A percentile compares a stretch with the other conserved stretches of the same genome.
These are phyloP conservation scores for Botrytis galanthina DNA, from an alignment of 2,329 filamentous ascomycete species.

Conservation along the genomic window DNA sequence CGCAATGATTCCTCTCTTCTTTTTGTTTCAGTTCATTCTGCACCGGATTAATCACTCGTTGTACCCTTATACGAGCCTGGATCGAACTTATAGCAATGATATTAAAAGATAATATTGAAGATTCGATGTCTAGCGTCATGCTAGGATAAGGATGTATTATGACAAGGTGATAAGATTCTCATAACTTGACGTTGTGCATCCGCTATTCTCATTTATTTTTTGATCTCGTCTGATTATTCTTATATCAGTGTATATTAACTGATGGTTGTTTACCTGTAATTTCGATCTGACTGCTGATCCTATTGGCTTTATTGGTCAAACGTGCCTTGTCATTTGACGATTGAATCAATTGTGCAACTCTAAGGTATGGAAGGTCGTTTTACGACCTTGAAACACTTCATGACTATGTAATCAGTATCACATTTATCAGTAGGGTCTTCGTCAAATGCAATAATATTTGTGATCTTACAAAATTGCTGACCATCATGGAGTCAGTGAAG, in stretches of 20 bases:
- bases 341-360: neutral
- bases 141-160: neutral
- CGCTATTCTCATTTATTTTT: neutral
- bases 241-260: neutral
- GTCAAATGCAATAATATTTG: neutral
- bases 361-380: neutral
- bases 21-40: neutral
- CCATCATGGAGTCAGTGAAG: neutral
- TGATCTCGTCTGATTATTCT: no score
- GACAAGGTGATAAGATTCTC: neutral
- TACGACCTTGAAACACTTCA: neutral
- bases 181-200: neutral
- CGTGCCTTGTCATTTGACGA: neutral
- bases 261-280: neutral
- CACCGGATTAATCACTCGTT: neutral
- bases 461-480: neutral
- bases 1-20: neutral
- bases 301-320: neutral
- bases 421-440: neutral
- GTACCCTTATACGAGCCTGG: neutral
- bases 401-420: neutral
- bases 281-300: neutral
- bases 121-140: fast-evolving
- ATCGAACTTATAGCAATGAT: fast-evolving
- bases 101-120: fast-evolving